Evolutionary conservation across 78 protist genomes (phyloP).

Genomic region (Chrysochromulina tobinii): DNA sequence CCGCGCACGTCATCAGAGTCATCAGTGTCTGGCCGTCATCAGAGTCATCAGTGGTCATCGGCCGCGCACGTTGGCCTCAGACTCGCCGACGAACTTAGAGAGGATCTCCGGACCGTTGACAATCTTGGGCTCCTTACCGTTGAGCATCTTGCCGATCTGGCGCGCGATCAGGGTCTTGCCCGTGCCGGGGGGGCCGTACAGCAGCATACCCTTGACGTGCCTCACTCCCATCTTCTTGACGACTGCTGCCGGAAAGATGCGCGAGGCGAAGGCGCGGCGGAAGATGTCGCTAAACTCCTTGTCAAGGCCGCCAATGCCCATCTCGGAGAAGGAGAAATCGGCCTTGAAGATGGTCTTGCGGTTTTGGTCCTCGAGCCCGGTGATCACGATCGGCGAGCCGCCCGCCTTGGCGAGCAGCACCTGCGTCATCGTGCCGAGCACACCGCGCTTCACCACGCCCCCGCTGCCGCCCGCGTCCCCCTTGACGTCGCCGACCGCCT

Average conservation of each 20-base stretch:
- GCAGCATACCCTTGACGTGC: constrained; percentile 90
- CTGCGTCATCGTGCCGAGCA: constrained; percentile 43
- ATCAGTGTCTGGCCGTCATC: too few species aligned
- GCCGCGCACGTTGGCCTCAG: constrained; percentile 90
- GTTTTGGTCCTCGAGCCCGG: constrained; percentile 32
- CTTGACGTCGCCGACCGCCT: background rate
- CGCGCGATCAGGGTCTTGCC: constrained; percentile 99
- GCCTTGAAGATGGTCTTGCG: constrained; percentile 36
- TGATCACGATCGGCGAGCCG: constrained; percentile 40
- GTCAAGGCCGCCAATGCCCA: constrained; percentile 97
- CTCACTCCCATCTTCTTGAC: constrained; percentile 84
- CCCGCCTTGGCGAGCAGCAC: constrained; percentile 25
- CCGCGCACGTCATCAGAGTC: too few species aligned
- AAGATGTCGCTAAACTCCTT: constrained; percentile 87
- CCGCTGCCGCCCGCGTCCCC: background rate
- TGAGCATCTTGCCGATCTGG: constrained; percentile 97
- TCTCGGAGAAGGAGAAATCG: constrained; percentile 87
- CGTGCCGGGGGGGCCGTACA: constrained; percentile 34
- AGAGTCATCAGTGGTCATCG: too few species aligned
- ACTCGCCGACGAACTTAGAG: constrained; percentile 82
- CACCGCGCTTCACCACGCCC: constrained; percentile 7
- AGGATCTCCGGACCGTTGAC: constrained; percentile 85
- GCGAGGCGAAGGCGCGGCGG: constrained; percentile 97
- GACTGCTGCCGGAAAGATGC: constrained; percentile 85
- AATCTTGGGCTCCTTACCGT: constrained; percentile 85